Percentiles rank a stretch among this genome's conserved stretches.
These are phyloP conservation scores for Rhodocollybia butyracea DNA, from an alignment of 768 basidiomycete species.

Conservation along the genomic window DNA sequence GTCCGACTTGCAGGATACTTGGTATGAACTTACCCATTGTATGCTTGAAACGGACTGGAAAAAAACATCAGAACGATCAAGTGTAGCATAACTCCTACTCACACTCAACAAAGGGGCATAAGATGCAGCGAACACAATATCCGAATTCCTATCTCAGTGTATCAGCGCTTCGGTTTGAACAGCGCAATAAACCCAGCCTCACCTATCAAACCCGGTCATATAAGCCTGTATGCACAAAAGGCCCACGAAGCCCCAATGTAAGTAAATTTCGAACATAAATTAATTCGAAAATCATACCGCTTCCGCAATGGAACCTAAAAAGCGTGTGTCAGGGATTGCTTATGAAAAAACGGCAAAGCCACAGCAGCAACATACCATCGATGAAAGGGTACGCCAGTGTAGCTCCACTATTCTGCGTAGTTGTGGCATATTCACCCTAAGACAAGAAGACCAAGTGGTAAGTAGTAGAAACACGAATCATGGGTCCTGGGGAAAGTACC, in stretches of 20 bases:
- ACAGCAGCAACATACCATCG: constrained; percentile 34
- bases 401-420: constrained; percentile 49
- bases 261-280: no score
- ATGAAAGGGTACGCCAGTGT: constrained; percentile 55
- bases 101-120: constrained; percentile 59
- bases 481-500: constrained; percentile 21
- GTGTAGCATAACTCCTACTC: constrained; percentile 9
- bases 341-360: not conserved
- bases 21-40: constrained; percentile 47
- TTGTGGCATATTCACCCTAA: constrained; percentile 60
- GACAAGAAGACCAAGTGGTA: not conserved
- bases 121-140: constrained; percentile 54
- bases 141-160: constrained; percentile 24
- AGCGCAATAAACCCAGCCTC: constrained; percentile 14
- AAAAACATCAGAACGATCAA: constrained; percentile 1
- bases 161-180: not conserved
- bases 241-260: no score
- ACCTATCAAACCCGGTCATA: constrained; percentile 69
- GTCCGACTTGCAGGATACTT: not conserved
- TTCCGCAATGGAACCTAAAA: constrained; percentile 48
- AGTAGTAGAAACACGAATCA: not conserved
- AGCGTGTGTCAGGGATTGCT: not conserved
- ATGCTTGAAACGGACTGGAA: constrained; percentile 46
- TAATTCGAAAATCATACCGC: no score
- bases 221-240: no score